phyloP scores from a whole-genome alignment of 2,329 filamentous ascomycete species.

The Monilinia aucupariae region DNA sequence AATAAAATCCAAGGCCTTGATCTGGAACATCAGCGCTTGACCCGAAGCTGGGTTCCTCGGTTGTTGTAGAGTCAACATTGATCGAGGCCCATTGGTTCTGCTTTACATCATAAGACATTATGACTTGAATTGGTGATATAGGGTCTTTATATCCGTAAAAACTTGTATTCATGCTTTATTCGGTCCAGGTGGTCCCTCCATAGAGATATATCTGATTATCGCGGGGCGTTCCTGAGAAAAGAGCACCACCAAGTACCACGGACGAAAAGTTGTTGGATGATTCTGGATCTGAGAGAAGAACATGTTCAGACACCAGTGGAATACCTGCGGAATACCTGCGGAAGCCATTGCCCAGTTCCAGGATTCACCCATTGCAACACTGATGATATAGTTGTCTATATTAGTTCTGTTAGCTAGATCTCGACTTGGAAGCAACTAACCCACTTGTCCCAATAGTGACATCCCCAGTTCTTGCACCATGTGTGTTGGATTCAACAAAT shows the following conservation, averaged over 20 bases:
- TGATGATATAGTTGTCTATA: conserved; percentile 19
- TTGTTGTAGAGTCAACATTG: not conserved
- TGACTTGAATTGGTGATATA: conserved; percentile 5
- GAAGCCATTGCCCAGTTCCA: conserved; percentile 19
- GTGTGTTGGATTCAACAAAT: conserved; percentile 10
- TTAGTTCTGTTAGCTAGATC: not conserved
- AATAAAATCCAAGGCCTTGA: conserved; percentile 23
- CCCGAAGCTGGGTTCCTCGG: conserved; percentile 17
- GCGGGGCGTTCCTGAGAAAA: conserved; percentile 17
- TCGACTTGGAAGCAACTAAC: not conserved
- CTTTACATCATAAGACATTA: conserved; percentile 9
- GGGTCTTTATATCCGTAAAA: conserved; percentile 15
- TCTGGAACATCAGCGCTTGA: conserved; percentile 17
- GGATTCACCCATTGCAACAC: conserved; percentile 17
- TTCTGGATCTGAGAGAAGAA: conserved; percentile 8
- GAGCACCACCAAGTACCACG: conserved; percentile 8
- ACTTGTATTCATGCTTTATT: conserved; percentile 19
- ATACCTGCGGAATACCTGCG: conserved; percentile 7
- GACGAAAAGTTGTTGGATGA: conserved; percentile 11
- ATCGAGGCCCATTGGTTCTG: conserved; percentile 7
- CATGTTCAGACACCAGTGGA: conserved; percentile 14
- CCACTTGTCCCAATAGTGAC: conserved; percentile 21
- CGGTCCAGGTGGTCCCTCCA: conserved; percentile 19
- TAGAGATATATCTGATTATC: conserved; percentile 19
- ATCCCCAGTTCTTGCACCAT: not conserved